Base-by-base conservation (phyloP, 208 protist genomes). In the Trypanosoma platydactyli region DNA sequence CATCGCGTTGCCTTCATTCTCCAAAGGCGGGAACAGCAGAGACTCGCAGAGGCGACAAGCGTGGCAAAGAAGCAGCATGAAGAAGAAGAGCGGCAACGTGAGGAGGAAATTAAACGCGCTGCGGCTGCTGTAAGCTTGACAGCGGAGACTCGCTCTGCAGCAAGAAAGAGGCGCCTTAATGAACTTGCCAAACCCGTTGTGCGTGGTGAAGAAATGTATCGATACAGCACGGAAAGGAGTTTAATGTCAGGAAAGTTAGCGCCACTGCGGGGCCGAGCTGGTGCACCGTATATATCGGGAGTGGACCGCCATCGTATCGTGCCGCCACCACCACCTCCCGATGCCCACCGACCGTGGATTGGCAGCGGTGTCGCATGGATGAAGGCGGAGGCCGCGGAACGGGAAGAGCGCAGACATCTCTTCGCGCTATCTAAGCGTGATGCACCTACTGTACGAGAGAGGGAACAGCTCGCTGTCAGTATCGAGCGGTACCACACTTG, bases 281-380 rank as follows among this genome's bases (percentile, higher is more conserved):
- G 73, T 20, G 73, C 67, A 5, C 38, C 58, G 15, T 94, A 94
- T 76, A 79, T 45, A 16, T 81, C 89, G 1, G 85, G 89, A 25
- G 76, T 92, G n/a, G 89, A 94, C 67, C 89, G 89, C 38, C 78
- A 94, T 61, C 89, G 89, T 51, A 71, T 89, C 35, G 80, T 94
- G n/a, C 88, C 88, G 7, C 44, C 38, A 18, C 74, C 78, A 1
- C 83, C 77, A 0, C 44, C 49, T 54, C 40, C 83, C 18, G 9
- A 65, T 5, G 41, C 76, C 41, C 49, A 53, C 22, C 81, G 73
- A 33, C 85, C 86, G 54, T 92, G 86, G 86, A 60, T 81, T 0
- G 77, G 82, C 68, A 94, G 84, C 69, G 77, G 72, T 22, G 46
- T 52, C 55, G 48, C 11, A 12, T 54, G 58, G 44, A 50, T 50